These are phyloP conservation scores for Balamuthia mandrillaris DNA, from an alignment of 208 protist genomes.

Conservation along the genomic window DNA sequence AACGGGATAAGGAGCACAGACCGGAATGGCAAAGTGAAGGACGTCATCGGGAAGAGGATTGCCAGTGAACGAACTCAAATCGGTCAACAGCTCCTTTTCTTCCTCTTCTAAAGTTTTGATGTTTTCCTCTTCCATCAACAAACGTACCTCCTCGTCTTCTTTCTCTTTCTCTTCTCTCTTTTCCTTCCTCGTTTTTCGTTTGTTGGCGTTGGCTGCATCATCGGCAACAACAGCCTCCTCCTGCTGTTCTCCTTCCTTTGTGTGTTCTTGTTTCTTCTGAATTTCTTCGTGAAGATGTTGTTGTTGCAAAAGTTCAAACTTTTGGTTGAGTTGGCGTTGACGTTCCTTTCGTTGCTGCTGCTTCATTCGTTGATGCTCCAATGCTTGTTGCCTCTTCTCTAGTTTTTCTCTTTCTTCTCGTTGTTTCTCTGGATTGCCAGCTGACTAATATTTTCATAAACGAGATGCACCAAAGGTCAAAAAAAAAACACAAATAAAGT, in stretches of 20 bases:
- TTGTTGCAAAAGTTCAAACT: neutral
- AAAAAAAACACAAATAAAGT: neutral
- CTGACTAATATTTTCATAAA: neutral
- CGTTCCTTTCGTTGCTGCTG: neutral
- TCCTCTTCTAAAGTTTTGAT: conserved; percentile 10
- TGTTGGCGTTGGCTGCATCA: neutral
- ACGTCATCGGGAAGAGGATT: neutral
- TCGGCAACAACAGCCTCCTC: neutral
- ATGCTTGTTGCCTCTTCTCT: neutral
- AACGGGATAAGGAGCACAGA: conserved; percentile 63
- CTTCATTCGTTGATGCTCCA: neutral
- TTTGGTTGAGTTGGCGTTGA: neutral
- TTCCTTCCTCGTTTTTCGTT: neutral
- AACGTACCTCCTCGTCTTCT: neutral
- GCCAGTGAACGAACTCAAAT: too few relatives aligned
- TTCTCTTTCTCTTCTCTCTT: conserved; percentile 25
- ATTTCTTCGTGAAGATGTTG: neutral
- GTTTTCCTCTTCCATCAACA: conserved; percentile 32
- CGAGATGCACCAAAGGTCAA: neutral
- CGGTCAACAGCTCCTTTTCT: too few relatives aligned
- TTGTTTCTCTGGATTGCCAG: neutral
- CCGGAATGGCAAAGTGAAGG: neutral
- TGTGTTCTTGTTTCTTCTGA: neutral
- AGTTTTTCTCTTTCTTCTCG: neutral
- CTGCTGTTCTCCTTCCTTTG: neutral